These are phyloP conservation scores for Debaryomyces tyrocola DNA, from an alignment of 805 yeast species.

Conservation along the genomic window DNA sequence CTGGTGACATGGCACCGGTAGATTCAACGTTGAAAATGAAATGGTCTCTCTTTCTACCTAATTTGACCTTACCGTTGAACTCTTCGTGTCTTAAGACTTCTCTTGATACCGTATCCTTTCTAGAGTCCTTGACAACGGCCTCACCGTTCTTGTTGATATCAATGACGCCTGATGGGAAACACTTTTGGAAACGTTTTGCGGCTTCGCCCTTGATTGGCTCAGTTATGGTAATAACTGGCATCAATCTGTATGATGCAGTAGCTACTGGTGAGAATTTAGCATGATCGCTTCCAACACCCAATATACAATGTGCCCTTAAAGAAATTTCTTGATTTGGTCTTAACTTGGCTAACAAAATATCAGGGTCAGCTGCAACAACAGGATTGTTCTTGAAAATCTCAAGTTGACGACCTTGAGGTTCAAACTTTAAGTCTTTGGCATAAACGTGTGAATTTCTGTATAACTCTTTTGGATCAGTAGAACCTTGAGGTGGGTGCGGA, in stretches of 20 bases:
- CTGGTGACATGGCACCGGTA: slow-evolving; percentile 96
- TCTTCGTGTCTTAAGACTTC: slow-evolving; percentile 94
- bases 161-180: slow-evolving; percentile 93
- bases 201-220: slow-evolving; percentile 73
- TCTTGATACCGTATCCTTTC: slow-evolving; percentile 95
- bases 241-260: slow-evolving; percentile 90
- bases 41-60: slow-evolving; percentile 90
- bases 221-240: slow-evolving; percentile 81
- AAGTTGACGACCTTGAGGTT: slow-evolving; percentile 86
- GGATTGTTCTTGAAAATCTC: slow-evolving; percentile 67
- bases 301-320: slow-evolving; percentile 82
- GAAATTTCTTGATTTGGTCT: slow-evolving; percentile 97
- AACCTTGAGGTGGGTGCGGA: slow-evolving; percentile 74
- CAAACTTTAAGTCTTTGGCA: slow-evolving; percentile 85
- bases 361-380: slow-evolving; percentile 80
- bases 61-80: slow-evolving; percentile 81
- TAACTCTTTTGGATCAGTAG: slow-evolving; percentile 79
- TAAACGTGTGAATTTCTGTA: slow-evolving; percentile 85
- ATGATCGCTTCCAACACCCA: slow-evolving; percentile 93
- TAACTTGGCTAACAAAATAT: slow-evolving; percentile 85
- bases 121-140: slow-evolving; percentile 83
- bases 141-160: slow-evolving; percentile 64
- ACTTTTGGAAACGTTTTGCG: slow-evolving; percentile 78
- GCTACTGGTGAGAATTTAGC: slow-evolving; percentile 97
- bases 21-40: slow-evolving; percentile 93